These are phyloP conservation scores for Spencermartinsiella europaea DNA, from an alignment of 805 yeast species.

Conservation along the genomic window DNA sequence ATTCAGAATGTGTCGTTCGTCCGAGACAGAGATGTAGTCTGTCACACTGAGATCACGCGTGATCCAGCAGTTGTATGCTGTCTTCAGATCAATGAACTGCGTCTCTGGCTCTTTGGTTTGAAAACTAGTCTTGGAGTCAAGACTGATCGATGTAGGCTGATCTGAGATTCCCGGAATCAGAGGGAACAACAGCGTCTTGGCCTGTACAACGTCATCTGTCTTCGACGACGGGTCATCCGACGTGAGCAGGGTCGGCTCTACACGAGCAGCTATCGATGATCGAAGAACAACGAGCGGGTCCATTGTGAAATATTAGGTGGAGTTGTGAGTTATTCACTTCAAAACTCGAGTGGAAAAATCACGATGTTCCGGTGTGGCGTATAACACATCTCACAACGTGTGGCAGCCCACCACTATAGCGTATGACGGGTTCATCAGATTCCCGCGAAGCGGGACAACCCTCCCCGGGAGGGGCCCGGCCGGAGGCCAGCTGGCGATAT, in stretches of 20 bases:
- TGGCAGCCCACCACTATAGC: too few species aligned
- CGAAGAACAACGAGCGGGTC: slow-evolving; percentile 31
- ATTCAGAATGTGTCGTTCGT: slow-evolving; percentile 55
- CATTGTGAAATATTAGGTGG: too few species aligned
- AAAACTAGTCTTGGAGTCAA: slow-evolving; percentile 52
- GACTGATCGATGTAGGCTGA: slow-evolving; percentile 24
- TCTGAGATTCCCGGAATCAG: slow-evolving; percentile 20
- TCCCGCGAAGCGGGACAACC: not conserved
- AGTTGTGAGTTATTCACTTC: too few species aligned
- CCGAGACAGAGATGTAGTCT: slow-evolving; percentile 74
- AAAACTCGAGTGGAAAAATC: too few species aligned
- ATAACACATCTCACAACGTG: too few species aligned
- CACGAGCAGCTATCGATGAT: slow-evolving; percentile 28
- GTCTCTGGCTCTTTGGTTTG: slow-evolving; percentile 20
- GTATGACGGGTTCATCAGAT: not conserved
- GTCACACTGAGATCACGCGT: slow-evolving; percentile 70
- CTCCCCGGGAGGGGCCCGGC: not conserved
- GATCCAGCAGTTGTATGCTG: slow-evolving; percentile 73
- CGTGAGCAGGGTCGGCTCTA: slow-evolving; percentile 23
- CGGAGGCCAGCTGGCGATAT: not conserved
- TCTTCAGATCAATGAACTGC: slow-evolving; percentile 39
- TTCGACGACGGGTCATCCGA: slow-evolving; percentile 20
- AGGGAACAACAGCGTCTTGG: slow-evolving; percentile 31
- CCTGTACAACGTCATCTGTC: slow-evolving; percentile 36
- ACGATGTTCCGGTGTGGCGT: not conserved